Percentiles rank a stretch among this genome's conserved stretches.
These are phyloP conservation scores for Coemansia sp. DNA, from an alignment of 192 early-diverging fungal species.

Conservation along the genomic window DNA sequence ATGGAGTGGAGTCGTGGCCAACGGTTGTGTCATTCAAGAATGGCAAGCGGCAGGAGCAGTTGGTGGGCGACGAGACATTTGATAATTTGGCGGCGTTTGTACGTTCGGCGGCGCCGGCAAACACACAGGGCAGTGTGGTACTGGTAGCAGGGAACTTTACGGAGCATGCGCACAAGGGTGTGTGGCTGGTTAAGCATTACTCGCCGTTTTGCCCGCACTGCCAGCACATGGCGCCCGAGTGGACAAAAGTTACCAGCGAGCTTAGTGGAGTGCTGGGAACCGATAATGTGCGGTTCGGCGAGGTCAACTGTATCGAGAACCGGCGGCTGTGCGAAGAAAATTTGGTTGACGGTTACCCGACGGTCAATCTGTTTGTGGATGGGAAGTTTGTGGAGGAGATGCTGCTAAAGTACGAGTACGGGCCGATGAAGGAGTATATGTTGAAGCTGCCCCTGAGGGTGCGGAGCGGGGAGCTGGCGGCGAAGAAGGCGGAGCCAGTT, in stretches of 20 bases:
- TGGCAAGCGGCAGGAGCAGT: slow-evolving; percentile 13
- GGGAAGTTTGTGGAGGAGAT: slow-evolving; percentile 46
- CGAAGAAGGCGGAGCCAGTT: slow-evolving; percentile 23
- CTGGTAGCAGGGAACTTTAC: slow-evolving; percentile 55
- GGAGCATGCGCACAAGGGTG: slow-evolving; percentile 54
- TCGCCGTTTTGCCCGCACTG: slow-evolving; percentile 89
- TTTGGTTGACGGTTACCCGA: slow-evolving; percentile 60
- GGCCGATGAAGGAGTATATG: slow-evolving; percentile 46
- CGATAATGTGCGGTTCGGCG: slow-evolving; percentile 61
- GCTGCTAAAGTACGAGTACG: slow-evolving; percentile 30
- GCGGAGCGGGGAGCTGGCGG: slow-evolving; percentile 26
- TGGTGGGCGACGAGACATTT: slow-evolving; percentile 36
- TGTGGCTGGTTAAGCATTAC: slow-evolving; percentile 87
- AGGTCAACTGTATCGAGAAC: slow-evolving; percentile 68
- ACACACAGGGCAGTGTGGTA: slow-evolving; percentile 50
- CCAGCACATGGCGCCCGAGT: slow-evolving; percentile 74
- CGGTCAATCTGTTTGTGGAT: slow-evolving; percentile 59
- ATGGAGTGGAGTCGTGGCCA: slow-evolving; percentile 60
- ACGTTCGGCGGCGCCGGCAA: not conserved
- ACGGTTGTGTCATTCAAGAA: slow-evolving; percentile 56
- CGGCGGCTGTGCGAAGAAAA: slow-evolving; percentile 65
- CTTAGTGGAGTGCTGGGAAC: slow-evolving; percentile 28
- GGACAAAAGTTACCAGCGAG: slow-evolving; percentile 65
- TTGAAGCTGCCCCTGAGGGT: slow-evolving; percentile 29
- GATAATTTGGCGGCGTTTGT: slow-evolving; percentile 22